Conservation (phyloP, 2,329 filamentous ascomycete species). For the Phaeosphaeriaceae sp. region DNA sequence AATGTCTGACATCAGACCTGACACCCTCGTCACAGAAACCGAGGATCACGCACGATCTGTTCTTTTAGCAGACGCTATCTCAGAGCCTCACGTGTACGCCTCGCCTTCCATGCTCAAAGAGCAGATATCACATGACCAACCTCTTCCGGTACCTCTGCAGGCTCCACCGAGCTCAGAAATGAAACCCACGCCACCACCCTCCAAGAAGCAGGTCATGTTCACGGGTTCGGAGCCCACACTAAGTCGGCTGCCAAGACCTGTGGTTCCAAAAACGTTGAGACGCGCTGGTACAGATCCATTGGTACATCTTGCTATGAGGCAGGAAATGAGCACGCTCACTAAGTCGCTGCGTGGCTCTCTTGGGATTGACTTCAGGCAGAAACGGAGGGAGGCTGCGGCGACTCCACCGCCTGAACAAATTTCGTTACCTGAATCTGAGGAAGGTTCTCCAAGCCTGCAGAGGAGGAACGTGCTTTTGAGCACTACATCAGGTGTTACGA, state of each 20-base stretch:
- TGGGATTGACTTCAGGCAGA: neutral
- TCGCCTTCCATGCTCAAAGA: neutral
- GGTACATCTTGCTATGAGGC: neutral
- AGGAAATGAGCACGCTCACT: neutral
- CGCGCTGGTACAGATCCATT: constrained; percentile 2
- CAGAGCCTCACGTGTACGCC: neutral
- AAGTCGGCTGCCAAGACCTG: neutral
- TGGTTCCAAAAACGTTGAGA: neutral
- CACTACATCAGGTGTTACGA: neutral
- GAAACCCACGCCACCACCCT: too few species aligned
- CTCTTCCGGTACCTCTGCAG: neutral
- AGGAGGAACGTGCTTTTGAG: neutral
- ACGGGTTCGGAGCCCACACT: neutral
- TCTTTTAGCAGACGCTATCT: neutral
- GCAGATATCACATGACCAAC: neutral
- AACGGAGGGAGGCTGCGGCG: neutral
- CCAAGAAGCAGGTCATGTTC: neutral
- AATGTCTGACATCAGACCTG: neutral
- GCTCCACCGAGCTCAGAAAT: neutral
- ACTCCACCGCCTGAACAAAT: neutral
- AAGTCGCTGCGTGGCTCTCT: neutral
- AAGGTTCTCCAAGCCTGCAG: neutral
- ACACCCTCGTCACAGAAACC: neutral
- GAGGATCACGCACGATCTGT: neutral
- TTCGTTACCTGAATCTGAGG: neutral